These are phyloP conservation scores for Globisporangium recalcitrans DNA, from an alignment of 352 stramenopile genomes.

Conservation along the genomic window DNA sequence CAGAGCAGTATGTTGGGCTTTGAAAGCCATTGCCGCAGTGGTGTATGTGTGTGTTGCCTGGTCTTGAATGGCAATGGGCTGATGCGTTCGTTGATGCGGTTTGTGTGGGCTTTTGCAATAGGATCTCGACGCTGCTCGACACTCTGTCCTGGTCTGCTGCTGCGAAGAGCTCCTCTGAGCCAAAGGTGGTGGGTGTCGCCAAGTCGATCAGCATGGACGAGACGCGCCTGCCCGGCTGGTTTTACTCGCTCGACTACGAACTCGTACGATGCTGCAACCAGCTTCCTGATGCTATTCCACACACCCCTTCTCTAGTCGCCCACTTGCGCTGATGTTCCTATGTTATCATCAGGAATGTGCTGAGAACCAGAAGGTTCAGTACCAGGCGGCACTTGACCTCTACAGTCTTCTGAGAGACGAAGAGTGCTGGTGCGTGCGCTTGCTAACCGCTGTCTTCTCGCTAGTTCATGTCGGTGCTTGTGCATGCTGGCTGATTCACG, in stretches of 20 bases:
- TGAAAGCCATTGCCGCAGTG: too few species aligned
- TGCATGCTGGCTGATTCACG: background rate
- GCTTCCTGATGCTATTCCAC: background rate
- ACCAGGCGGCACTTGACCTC: slow-evolving; percentile 43
- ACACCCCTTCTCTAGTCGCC: background rate
- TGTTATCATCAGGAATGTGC: slow-evolving; percentile 28
- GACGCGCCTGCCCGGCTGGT: slow-evolving; percentile 51
- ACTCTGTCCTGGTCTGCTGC: slow-evolving; percentile 31
- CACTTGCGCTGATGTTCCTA: background rate
- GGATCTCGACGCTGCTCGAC: slow-evolving; percentile 33
- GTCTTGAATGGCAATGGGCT: background rate
- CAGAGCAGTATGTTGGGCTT: slow-evolving; percentile 4
- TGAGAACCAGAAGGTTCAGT: slow-evolving; percentile 40
- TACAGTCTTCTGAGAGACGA: slow-evolving; percentile 68
- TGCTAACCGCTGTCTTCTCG: background rate
- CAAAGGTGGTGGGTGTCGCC: slow-evolving; percentile 42
- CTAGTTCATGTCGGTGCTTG: background rate
- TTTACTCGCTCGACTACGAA: slow-evolving; percentile 54
- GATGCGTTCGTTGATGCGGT: background rate
- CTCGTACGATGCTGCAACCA: slow-evolving; percentile 22
- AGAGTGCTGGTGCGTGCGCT: slow-evolving; percentile 46
- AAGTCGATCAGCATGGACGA: slow-evolving; percentile 47
- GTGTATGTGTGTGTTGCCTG: slow-evolving; percentile 1
- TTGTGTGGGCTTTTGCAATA: slow-evolving; percentile 11
- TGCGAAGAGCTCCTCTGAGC: slow-evolving; percentile 30